A percentile compares a stretch with the other conserved stretches of the same genome.
Evolutionary conservation across 192 early-diverging fungal genomes (phyloP).

Genomic region (Backusella psychrophila): DNA sequence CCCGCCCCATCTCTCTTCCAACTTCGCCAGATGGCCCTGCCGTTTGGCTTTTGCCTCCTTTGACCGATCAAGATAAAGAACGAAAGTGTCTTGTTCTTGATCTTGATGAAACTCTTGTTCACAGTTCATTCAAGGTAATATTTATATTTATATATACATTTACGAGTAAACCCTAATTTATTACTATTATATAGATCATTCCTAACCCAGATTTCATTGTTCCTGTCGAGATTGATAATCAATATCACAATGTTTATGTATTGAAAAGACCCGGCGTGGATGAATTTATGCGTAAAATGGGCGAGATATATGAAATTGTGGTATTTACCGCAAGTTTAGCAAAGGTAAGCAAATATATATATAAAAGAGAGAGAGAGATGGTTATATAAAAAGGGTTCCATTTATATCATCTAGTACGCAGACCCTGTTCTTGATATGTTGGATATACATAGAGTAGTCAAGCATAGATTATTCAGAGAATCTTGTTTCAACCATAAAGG

Average conservation of each 20-base stretch:
- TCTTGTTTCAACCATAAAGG: constrained; percentile 84
- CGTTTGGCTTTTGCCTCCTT: constrained; percentile 62
- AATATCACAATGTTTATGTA: constrained; percentile 84
- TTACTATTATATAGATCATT: constrained; percentile 17
- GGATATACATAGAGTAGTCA: constrained; percentile 71
- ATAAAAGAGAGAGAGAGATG: neutral
- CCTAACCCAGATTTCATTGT: constrained; percentile 76
- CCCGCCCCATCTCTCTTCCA: neutral
- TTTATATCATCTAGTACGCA: constrained; percentile 63
- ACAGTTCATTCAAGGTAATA: constrained; percentile 88
- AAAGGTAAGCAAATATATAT: constrained; percentile 43
- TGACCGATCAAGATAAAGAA: constrained; percentile 62
- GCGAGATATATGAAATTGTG: constrained; percentile 80
- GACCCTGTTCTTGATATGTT: constrained; percentile 86
- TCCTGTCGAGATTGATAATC: constrained; percentile 78
- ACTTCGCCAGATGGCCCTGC: constrained; percentile 5
- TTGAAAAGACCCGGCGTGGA: constrained; percentile 87
- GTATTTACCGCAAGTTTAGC: constrained; percentile 85
- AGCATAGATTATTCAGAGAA: constrained; percentile 88
- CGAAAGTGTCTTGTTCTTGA: constrained; percentile 95
- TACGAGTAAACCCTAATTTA: neutral
- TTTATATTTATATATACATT: neutral
- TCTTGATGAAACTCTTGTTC: constrained; percentile 96
- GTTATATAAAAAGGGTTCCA: neutral
- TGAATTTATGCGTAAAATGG: constrained; percentile 75